Conservation (phyloP, 305 asterid genomes). For the Fraxinus albicans region DNA sequence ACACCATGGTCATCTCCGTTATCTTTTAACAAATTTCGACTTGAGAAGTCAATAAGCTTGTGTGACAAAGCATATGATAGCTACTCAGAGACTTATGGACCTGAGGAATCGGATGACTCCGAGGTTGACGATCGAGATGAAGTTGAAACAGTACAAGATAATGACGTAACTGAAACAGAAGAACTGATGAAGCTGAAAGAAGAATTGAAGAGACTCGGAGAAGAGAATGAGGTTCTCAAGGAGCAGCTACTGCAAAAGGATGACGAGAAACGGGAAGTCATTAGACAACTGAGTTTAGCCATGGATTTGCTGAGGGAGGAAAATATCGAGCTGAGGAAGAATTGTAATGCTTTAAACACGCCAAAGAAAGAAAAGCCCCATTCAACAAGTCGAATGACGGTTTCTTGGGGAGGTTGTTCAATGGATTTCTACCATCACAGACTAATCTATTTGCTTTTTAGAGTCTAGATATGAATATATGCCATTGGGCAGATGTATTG, state of each 20-base stretch:
- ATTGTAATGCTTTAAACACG: slow-evolving; percentile 22
- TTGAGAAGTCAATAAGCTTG: slow-evolving; percentile 46
- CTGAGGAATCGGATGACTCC: slow-evolving; percentile 58
- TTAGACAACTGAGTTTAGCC: slow-evolving; percentile 72
- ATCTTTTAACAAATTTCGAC: slow-evolving; percentile 45
- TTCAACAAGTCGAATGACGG: slow-evolving; percentile 38
- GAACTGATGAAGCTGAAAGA: slow-evolving; percentile 50
- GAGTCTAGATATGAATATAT: neutral
- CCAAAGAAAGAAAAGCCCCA: slow-evolving; percentile 43
- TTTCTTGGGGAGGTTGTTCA: slow-evolving; percentile 63
- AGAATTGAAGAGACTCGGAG: slow-evolving; percentile 56
- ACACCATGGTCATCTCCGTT: slow-evolving; percentile 62
- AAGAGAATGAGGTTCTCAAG: slow-evolving; percentile 57
- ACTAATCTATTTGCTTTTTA: slow-evolving; percentile 42
- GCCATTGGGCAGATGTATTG: neutral
- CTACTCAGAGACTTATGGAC: slow-evolving; percentile 72
- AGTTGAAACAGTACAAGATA: slow-evolving; percentile 24
- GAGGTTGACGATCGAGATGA: slow-evolving; percentile 85
- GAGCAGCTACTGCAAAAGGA: slow-evolving; percentile 63
- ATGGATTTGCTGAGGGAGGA: slow-evolving; percentile 73
- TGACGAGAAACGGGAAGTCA: slow-evolving; percentile 89
- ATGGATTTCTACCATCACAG: slow-evolving; percentile 37
- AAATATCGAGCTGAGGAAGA: slow-evolving; percentile 49
- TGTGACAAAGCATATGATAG: slow-evolving; percentile 66
- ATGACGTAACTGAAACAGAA: slow-evolving; percentile 17